Percentiles rank a stretch among this genome's conserved stretches.
Conservation (phyloP, 2,329 filamentous ascomycete species). For the Teratosphaeria epicoccoides region DNA sequence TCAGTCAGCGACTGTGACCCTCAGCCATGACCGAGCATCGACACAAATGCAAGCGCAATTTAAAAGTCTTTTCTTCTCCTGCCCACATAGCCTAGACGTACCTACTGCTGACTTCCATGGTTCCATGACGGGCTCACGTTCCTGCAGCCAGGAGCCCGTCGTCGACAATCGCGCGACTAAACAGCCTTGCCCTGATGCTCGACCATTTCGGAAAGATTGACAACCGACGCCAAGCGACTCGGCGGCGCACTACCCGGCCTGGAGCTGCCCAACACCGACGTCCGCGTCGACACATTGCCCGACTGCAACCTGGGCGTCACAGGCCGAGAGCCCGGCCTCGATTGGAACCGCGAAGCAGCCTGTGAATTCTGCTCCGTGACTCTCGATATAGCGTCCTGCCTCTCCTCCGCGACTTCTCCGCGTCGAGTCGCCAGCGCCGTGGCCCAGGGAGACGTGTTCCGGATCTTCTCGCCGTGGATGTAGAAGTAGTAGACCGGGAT, state of each 20-base stretch:
- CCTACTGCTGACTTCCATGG: no score
- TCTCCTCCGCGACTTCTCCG: neutral
- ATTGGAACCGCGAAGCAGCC: neutral
- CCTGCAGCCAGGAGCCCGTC: no score
- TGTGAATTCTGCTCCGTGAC: neutral
- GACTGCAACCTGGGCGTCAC: neutral
- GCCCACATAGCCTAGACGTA: no score
- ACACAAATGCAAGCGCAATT: no score
- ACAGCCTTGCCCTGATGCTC: neutral
- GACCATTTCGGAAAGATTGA: neutral
- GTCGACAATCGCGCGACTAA: no score
- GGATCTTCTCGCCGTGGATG: slow-evolving; percentile 23
- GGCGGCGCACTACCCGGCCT: neutral
- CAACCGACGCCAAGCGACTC: neutral
- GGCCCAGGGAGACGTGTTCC: neutral
- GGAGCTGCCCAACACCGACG: neutral
- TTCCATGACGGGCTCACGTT: no score
- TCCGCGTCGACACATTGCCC: neutral
- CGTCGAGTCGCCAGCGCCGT: neutral
- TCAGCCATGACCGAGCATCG: no score
- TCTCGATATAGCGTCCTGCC: neutral
- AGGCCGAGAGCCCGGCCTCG: neutral
- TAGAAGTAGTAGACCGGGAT: slow-evolving; percentile 48
- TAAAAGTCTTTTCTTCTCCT: no score
- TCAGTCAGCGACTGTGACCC: no score